Conservation (phyloP, 208 protist genomes). For the Trypanosoma theileri region DNA sequence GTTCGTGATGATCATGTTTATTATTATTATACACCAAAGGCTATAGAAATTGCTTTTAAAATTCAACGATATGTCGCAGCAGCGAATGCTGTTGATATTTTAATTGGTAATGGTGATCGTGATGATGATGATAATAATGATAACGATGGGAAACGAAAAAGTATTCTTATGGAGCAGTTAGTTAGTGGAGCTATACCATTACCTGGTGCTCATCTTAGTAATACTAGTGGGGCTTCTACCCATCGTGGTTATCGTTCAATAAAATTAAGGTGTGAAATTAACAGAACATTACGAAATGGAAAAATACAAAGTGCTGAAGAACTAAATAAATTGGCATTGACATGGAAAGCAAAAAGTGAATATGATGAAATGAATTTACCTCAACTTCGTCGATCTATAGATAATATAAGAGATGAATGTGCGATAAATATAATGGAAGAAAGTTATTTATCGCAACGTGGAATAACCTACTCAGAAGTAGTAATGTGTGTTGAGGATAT, state of each 20-base stretch:
- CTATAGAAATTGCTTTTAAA: constrained; percentile 25
- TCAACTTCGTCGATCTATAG: constrained; percentile 6
- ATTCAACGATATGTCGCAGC: constrained; percentile 31
- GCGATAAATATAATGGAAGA: constrained; percentile 1
- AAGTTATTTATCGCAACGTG: neutral
- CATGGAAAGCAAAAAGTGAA: constrained; percentile 6
- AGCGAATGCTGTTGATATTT: constrained; percentile 19
- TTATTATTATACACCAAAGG: constrained; percentile 28
- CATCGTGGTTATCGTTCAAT: neutral
- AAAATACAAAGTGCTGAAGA: constrained; percentile 2
- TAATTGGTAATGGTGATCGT: neutral
- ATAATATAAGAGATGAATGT: constrained; percentile 6
- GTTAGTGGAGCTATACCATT: constrained; percentile 17
- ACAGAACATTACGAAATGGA: constrained; percentile 3
- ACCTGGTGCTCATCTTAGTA: neutral
- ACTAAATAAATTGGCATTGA: neutral
- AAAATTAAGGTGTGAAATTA: constrained; percentile 13
- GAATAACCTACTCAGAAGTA: neutral
- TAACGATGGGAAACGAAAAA: constrained; percentile 6
- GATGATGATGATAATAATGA: too few relatives aligned
- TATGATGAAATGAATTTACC: constrained; percentile 10
- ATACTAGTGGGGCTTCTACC: neutral
- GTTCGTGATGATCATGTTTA: constrained; percentile 27
- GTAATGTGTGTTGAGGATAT: constrained; percentile 19
- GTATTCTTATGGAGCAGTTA: constrained; percentile 14